Evolutionary conservation across 1,139 yeast genomes (phyloP), one percentile per base, ranked within the genome.

Genomic region (Lodderomyces parapsilosis): DNA sequence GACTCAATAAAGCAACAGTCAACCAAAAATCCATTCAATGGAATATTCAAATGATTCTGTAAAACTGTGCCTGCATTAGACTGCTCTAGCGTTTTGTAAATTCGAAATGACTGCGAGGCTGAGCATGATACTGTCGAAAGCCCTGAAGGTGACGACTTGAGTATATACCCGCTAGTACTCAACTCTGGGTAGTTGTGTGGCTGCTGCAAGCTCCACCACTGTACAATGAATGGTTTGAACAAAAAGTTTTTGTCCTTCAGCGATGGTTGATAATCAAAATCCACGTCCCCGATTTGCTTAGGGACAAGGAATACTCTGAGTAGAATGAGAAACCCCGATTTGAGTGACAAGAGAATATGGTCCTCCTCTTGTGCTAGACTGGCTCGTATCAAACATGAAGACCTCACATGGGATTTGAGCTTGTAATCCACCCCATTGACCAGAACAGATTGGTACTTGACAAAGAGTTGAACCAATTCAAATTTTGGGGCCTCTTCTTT

Each of bases 1-100:
- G 77, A 72, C 11, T 65, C 69, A 1, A 76, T 65, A 50, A 75
- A 73, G 44, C 80, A 73, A 1, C 74, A 56, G 43, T 71, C 72
- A 1, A 76, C 52, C 4, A 76, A 57, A 1, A 63, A 56, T 0
- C 79, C 80, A 45, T 71, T 68, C 13, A 73, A 60, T 1, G 66
- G 63, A 1, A 76, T 62, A 40, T 74, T 75, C 38, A 64, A 59
- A 37, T 74, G 71, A 27, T 64, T 64, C 38, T 62, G 62, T 15
- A 75, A 55, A 56, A 66, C 62, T 0, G 65, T 55, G 0, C 80
- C 80, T 2, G 60, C 53, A 0, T 76, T 62, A 39, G 61, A 53
- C 0, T 76, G 63, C 39, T 61, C 62, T 14, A 63, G 59, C 20
- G 69, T 60, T 44, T 65, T 63, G 46, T 66, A 66, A 8, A 76